Base-by-base conservation (phyloP, 345 rosid species). In the Syzygium jambos region DNA sequence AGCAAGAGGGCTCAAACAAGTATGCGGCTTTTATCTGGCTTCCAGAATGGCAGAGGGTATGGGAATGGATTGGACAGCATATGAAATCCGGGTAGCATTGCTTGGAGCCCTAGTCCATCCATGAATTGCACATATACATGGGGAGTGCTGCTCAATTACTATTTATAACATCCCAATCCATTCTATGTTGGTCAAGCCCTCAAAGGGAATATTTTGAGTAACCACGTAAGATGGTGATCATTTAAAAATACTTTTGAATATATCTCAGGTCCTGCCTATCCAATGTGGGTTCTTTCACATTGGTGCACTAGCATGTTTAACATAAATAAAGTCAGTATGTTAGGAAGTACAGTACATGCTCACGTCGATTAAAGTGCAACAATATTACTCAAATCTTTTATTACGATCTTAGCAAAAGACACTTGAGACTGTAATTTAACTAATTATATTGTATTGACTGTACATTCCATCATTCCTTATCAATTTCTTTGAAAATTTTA, bases 141-240 rank as follows among this genome's bases (percentile, higher is more conserved):
- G 65, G 30, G 65, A 59, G 73, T 61, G 17, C 30, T 27, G n/a
- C 29, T 27, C 16, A 61, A 7, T 61, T 61, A 13, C 13, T 9
- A n/a, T 61, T 61, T n/a, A 0, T 30, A 61, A 61, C 4, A 0
- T 5, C 17, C 34, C 13, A 2, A 34, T n/a, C 34, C 0, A 61
- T 61, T 59, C n/a, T 29, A 11, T 25, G 7, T 27, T 59, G 65
- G 16, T 13, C 15, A 11, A 59, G 65, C 16, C 15, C 65, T 59
- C n/a, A 59, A 27, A 59, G 7, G 65, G 65, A 11, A 25, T 27
- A 59, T 1, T 57, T 9, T 9, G 3, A 23, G 29, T 27, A 57
- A 0, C 15, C 13, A 59, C 7, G 11, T 59, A 11, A 5, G 65
- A 59, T 2, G 30, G 16, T 59, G 15, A 59, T 59, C 30, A 59